Evolutionary conservation across 768 basidiomycete genomes (phyloP), one percentile per base, ranked within the genome.

Genomic region (Dendrothele bispora): DNA sequence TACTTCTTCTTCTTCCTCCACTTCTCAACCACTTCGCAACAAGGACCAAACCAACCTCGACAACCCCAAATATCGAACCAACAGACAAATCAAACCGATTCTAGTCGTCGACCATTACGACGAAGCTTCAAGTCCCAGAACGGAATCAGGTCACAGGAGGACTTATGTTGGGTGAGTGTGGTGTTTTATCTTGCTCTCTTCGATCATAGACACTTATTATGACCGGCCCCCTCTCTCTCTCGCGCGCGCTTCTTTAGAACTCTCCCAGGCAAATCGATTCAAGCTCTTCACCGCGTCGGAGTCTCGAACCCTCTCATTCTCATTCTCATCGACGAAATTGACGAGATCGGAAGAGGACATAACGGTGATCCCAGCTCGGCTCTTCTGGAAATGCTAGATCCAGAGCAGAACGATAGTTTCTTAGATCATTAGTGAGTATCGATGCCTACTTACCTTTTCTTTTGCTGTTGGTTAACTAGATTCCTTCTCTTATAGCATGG

Each of bases 111-210:
- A 46, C 83, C 84, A 10, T 49, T 71, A 39, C 84, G 83, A 93
- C 90, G n/a, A 90, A 98, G 27, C 74, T 92, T 55, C 85, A 91
- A 63, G 95, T 99, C 21, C 95, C 97, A 65, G 91, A 97, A 65
- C 98, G 95, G 95, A 99, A 99, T 58, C 91, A 69, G 97, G 97
- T 1, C 97, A 99, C 61, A 72, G 97, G 58, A 74, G 97, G 63
- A 99, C 95, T n/a, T 98, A 97, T 61, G 91, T 95, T 43, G 91
- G 89, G 86, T 89, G 48, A 36, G 84, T 72, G 2, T 8, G 39
- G 21, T 12, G 10, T 40, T 27, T 8, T 17, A 14, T 29, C n/a
- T 30, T 43, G 14, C n/a, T 12, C 15, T 6, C 11, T 2, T 12
- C n/a, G n/a, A n/a, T n/a, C n/a, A n/a, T 28, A 14, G 27, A 10